These are phyloP conservation scores for Backusella liffmaniae DNA, from an alignment of 192 early-diverging fungal genomes.

Conservation along the genomic window DNA sequence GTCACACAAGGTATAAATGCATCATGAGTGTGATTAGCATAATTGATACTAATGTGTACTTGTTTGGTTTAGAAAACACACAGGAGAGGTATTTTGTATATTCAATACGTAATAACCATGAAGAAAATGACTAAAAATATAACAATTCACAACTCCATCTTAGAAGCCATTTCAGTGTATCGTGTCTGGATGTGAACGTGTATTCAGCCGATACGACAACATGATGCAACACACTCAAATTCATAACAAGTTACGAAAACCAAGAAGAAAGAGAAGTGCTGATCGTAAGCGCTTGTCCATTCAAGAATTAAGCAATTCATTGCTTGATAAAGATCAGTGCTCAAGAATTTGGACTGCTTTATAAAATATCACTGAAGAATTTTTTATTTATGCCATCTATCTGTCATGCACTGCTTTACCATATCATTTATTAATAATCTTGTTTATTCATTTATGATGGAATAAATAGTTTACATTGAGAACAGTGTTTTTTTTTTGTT, in stretches of 20 bases:
- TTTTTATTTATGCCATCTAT: background rate
- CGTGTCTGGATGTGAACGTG: conserved; percentile 56
- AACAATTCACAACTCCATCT: background rate
- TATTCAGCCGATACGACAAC: conserved; percentile 77
- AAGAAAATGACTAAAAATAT: background rate
- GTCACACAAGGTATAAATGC: conserved; percentile 41
- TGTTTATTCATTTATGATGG: background rate
- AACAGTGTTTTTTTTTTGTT: background rate
- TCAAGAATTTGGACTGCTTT: background rate
- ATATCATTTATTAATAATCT: background rate
- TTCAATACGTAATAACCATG: background rate
- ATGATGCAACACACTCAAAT: conserved; percentile 79
- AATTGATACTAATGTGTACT: background rate
- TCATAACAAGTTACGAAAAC: conserved; percentile 30
- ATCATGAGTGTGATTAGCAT: background rate
- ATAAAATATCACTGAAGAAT: background rate
- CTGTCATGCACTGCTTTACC: background rate
- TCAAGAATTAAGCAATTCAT: background rate
- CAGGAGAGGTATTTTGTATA: conserved; percentile 27
- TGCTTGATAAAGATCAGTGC: background rate
- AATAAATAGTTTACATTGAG: background rate
- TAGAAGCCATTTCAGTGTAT: conserved; percentile 73
- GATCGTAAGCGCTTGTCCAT: background rate
- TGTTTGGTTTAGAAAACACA: conserved; percentile 23
- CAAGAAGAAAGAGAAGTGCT: background rate